Evolutionary conservation across 768 basidiomycete species (phyloP).

Genomic region (Phaeolepiota aurea): DNA sequence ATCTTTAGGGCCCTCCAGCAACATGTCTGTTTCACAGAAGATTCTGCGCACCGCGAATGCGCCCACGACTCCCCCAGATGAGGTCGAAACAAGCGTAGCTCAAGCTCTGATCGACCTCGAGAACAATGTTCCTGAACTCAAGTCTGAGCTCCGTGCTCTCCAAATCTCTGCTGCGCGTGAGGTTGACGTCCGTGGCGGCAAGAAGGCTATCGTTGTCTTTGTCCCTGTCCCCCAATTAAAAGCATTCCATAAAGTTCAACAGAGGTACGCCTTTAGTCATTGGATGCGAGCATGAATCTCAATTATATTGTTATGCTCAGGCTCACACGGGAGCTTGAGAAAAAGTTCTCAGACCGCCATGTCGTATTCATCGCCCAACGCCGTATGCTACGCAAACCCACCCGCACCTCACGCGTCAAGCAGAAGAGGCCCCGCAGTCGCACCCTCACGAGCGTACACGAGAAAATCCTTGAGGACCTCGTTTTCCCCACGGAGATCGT

Average conservation of each 20-base stretch:
- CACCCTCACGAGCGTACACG: slow-evolving; percentile 95
- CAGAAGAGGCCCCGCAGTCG: slow-evolving; percentile 97
- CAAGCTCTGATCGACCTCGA: slow-evolving; percentile 97
- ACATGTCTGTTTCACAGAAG: slow-evolving; percentile 78
- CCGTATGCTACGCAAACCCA: slow-evolving; percentile 95
- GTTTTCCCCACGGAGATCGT: slow-evolving; percentile 99
- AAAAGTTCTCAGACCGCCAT: slow-evolving; percentile 99
- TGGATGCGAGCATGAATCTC: too few relatives aligned
- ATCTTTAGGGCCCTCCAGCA: slow-evolving; percentile 28
- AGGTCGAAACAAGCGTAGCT: slow-evolving; percentile 84
- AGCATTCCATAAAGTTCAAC: slow-evolving; percentile 97
- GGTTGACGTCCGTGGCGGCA: slow-evolving; percentile 97
- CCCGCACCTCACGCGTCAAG: slow-evolving; percentile 83
- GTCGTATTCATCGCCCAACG: slow-evolving; percentile 99
- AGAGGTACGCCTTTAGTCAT: slow-evolving; percentile 81
- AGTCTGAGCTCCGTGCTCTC: slow-evolving; percentile 88
- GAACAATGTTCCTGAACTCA: slow-evolving; percentile 97
- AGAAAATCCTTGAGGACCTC: slow-evolving; percentile 97
- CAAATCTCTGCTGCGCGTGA: slow-evolving; percentile 99
- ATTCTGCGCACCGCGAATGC: slow-evolving; percentile 96
- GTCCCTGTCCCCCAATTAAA: slow-evolving; percentile 96
- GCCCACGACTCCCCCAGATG: slow-evolving; percentile 80
- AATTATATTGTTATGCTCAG: slow-evolving; percentile 28
- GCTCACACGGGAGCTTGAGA: slow-evolving; percentile 97
- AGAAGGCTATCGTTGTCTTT: slow-evolving; percentile 98